Evolutionary conservation across 306 rosid species (phyloP), one percentile per base, ranked within the genome.

Genomic region (Inga laurina): DNA sequence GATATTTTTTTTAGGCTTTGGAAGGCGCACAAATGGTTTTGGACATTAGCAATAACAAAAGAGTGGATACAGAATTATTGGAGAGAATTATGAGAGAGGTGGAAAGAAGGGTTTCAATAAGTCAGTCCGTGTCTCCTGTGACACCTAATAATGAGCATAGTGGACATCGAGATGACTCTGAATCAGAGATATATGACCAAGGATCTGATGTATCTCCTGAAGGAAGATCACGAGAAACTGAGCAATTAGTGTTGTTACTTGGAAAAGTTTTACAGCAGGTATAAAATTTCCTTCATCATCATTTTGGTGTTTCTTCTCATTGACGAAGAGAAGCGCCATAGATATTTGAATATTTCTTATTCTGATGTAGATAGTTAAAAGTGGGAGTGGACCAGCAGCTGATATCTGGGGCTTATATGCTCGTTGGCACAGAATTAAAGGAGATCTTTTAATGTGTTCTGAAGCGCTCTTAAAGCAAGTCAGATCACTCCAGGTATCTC

Each of bases 381-480:
- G 82, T 79, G 97, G 93, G 64, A 85, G 87, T 80, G 93, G 91
- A 77, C 86, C 80, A 73, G 94, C 90, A 78, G 91, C 90, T 79
- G 94, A 91, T 66, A 80, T 91, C 78, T 96, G 98, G 98, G 94
- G 94, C 81, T 86, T 92, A 72, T 96, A 92, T 86, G 97, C 99
- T 75, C 85, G 96, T 87, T 96, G 99, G 97, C 99, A 96, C 85
- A 92, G 82, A 88, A 82, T 92, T 74, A 93, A 93, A 80, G 98
- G 97, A 80, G 97, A 96, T 85, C 87, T 89, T 54, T 51, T 86
- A 68, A 96, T 93, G 99, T 93, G 98, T 84, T 89, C 93, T 61
- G 99, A 93, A 88, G 97, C 99, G 54, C 94, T 94, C 56, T 83
- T 96, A 79, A 96, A 91, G 91, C 97, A 96, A 92, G 98, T 93